A percentile compares a stretch with the other conserved stretches of the same genome.
phyloP scores from a whole-genome alignment of 2,329 filamentous ascomycete genomes.

The Rhytidhysteron rufulum region DNA sequence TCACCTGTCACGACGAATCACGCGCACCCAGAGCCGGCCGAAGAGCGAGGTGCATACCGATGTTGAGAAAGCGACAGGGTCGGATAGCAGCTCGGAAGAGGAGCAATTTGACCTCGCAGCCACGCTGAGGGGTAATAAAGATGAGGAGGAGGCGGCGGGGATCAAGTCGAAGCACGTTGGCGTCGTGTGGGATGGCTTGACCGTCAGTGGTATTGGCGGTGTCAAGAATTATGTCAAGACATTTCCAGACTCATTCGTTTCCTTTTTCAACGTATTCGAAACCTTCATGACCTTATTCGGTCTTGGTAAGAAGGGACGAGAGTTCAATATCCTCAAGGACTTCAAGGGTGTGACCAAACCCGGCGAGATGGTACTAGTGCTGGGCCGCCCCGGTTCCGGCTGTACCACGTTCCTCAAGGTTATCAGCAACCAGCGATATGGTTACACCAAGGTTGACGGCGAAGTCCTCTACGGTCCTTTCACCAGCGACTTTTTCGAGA shows the following conservation, averaged over 20 bases:
- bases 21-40: constrained; percentile 44
- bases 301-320: constrained; percentile 61
- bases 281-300: constrained; percentile 63
- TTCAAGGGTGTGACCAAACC: constrained; percentile 60
- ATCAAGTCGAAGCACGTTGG: constrained; percentile 72
- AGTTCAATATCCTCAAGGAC: constrained; percentile 69
- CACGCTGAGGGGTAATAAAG: constrained; percentile 66
- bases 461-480: constrained; percentile 77
- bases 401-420: constrained; percentile 55
- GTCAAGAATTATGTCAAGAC: constrained; percentile 68
- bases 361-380: constrained; percentile 84
- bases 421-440: constrained; percentile 53
- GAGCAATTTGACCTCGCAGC: constrained; percentile 71
- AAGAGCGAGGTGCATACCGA: constrained; percentile 40
- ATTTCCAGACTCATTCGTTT: constrained; percentile 72
- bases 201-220: constrained; percentile 71
- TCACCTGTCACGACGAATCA: constrained; percentile 34
- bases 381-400: constrained; percentile 67
- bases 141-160: constrained; percentile 69
- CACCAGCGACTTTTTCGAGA: constrained; percentile 63
- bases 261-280: constrained; percentile 71
- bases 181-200: constrained; percentile 73
- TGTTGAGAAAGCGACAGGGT: constrained; percentile 53
- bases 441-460: constrained; percentile 60
- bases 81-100: constrained; percentile 33